These are phyloP conservation scores for Saccharomycopsis amapae DNA, from an alignment of 805 yeast species.

Conservation along the genomic window DNA sequence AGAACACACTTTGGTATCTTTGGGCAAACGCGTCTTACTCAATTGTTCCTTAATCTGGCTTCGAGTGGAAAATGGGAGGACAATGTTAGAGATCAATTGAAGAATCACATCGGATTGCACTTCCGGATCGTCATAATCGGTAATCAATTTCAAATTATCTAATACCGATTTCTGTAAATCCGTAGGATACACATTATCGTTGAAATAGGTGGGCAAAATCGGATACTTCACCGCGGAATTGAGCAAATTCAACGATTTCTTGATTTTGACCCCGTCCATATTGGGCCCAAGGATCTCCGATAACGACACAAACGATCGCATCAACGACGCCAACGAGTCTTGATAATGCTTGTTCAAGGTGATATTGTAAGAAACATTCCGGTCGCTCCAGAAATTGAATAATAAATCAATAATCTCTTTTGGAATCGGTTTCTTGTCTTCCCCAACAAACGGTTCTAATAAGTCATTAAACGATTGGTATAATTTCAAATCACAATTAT, in stretches of 20 bases:
- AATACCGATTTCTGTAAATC: slow-evolving; percentile 56
- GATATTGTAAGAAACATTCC: slow-evolving; percentile 39
- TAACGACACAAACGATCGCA: slow-evolving; percentile 46
- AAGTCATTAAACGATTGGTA: slow-evolving; percentile 48
- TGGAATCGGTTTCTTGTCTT: slow-evolving; percentile 26
- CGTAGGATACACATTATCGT: slow-evolving; percentile 53
- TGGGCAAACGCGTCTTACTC: slow-evolving; percentile 29
- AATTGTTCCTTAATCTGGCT: slow-evolving; percentile 35
- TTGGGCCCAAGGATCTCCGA: slow-evolving; percentile 32
- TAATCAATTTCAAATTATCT: slow-evolving; percentile 33
- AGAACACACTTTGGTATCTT: slow-evolving; percentile 45
- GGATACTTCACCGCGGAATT: slow-evolving; percentile 68
- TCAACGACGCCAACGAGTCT: slow-evolving; percentile 50
- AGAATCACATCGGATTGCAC: slow-evolving; percentile 41
- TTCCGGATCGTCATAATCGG: slow-evolving; percentile 27
- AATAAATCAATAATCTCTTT: slow-evolving; percentile 32
- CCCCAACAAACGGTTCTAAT: slow-evolving; percentile 30
- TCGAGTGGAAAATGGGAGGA: slow-evolving; percentile 57
- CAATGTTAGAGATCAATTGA: slow-evolving; percentile 46
- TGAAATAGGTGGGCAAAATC: slow-evolving; percentile 48
- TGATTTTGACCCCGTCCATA: slow-evolving; percentile 34
- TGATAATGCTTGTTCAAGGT: slow-evolving; percentile 39
- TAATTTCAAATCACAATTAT: slow-evolving; percentile 48
- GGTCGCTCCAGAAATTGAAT: slow-evolving; percentile 45
- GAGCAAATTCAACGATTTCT: slow-evolving; percentile 48